Evolutionary conservation across 2,329 filamentous ascomycete species (phyloP).

Genomic region (Fusarium sp.): DNA sequence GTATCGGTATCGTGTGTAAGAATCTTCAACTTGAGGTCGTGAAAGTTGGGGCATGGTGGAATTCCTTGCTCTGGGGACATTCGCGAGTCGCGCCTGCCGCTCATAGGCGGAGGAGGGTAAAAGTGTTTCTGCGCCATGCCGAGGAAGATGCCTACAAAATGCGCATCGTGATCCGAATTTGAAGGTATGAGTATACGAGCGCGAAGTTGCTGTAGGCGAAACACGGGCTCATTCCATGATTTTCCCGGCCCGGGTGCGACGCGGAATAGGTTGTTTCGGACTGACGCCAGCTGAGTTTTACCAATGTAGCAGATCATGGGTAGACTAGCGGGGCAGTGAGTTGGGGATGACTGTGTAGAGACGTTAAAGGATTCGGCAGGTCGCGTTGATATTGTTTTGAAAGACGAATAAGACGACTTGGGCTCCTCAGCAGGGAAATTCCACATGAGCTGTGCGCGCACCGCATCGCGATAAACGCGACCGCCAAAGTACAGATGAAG

Average conservation of each 20-base stretch:
- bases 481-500: conserved; percentile 64
- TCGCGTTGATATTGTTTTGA: conserved; percentile 55
- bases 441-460: conserved; percentile 66
- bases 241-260: conserved; percentile 57
- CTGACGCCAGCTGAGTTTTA: conserved; percentile 59
- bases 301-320: conserved; percentile 63
- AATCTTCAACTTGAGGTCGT: conserved; percentile 63
- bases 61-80: conserved; percentile 41
- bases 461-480: conserved; percentile 58
- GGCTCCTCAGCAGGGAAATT: conserved; percentile 51
- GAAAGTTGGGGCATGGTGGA: conserved; percentile 53
- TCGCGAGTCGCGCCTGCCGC: conserved; percentile 45
- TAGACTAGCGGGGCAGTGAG: conserved; percentile 41
- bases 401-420: conserved; percentile 49
- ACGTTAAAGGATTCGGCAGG: conserved; percentile 49
- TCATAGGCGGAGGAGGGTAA: conserved; percentile 53
- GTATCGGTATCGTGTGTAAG: conserved; percentile 64
- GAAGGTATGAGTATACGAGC: conserved; percentile 62
- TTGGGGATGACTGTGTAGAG: conserved; percentile 41
- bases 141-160: conserved; percentile 65
- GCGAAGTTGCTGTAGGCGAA: conserved; percentile 61
- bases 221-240: conserved; percentile 61
- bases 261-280: conserved; percentile 63
- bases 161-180: conserved; percentile 64
- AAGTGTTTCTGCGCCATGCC: conserved; percentile 69